Conservation (phyloP, 1,139 yeast genomes). For the Taphrina pruni region DNA sequence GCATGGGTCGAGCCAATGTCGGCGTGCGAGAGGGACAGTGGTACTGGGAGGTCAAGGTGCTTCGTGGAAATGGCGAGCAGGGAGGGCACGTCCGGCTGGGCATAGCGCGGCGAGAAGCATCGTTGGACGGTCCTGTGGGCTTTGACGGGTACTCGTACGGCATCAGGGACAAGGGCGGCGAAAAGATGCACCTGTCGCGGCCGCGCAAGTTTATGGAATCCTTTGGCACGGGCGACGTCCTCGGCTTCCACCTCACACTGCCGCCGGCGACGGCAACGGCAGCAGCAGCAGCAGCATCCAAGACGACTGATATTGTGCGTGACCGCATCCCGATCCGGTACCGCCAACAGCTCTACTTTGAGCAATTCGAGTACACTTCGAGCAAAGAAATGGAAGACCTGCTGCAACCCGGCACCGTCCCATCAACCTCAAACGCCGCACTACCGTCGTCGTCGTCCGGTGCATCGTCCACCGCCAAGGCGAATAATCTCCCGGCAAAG, state of each 20-base stretch:
- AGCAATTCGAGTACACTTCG: constrained; percentile 81
- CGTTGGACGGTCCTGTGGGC: constrained; percentile 94
- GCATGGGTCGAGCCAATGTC: constrained; percentile 75
- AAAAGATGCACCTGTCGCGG: constrained; percentile 74
- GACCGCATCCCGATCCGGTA: constrained; percentile 90
- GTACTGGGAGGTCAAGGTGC: constrained; percentile 74
- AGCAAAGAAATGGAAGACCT: constrained; percentile 78
- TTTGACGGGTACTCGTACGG: constrained; percentile 95
- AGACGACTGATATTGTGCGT: constrained; percentile 56
- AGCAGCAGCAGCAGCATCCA: too few species aligned
- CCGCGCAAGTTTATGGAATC: constrained; percentile 65
- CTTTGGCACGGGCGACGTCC: constrained; percentile 75
- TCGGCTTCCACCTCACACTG: constrained; percentile 77
- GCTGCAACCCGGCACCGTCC: constrained; percentile 60
- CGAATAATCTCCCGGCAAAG: constrained; percentile 35
- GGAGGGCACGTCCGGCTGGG: constrained; percentile 78
- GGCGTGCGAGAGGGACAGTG: constrained; percentile 79
- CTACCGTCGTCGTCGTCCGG: too few species aligned
- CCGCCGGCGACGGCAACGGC: constrained; percentile 55
- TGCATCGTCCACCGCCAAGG: too few species aligned
- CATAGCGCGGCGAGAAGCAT: constrained; percentile 79
- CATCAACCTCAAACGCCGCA: constrained; percentile 46
- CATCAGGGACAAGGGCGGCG: constrained; percentile 79
- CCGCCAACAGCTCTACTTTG: constrained; percentile 78
- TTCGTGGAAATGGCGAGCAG: constrained; percentile 50